Conservation (phyloP, 179 eudicot genomes). For the Patellifolia procumbens region DNA sequence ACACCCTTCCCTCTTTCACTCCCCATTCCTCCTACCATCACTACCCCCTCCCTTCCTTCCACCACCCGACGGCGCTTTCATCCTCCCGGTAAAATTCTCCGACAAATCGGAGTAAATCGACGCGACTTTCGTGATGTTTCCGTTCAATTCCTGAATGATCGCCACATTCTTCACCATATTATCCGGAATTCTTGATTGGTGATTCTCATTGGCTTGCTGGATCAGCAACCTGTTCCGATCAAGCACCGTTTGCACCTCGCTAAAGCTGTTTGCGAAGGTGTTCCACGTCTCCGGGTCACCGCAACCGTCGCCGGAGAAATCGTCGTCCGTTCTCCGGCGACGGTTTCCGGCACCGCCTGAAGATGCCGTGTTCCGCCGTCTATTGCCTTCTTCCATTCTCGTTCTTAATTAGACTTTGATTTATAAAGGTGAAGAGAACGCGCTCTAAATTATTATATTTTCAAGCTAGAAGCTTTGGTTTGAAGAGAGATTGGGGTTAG, state of each 20-base stretch:
- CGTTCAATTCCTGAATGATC: conserved; percentile 74
- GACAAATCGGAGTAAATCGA: conserved; percentile 65
- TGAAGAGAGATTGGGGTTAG: background rate
- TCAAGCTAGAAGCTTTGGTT: conserved; percentile 2
- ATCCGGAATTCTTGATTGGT: conserved; percentile 63
- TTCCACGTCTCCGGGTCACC: conserved; percentile 42
- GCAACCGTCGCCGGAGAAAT: conserved; percentile 8
- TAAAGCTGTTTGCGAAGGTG: conserved; percentile 50
- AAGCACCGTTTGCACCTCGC: conserved; percentile 65
- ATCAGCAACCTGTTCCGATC: conserved; percentile 72
- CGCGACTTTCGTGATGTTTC: conserved; percentile 65
- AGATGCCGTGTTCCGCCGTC: background rate
- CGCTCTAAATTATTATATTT: no score
- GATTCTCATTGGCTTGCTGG: conserved; percentile 79
- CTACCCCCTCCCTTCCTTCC: conserved; percentile 20
- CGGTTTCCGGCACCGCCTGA: conserved; percentile 19
- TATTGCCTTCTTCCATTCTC: conserved; percentile 30
- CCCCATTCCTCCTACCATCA: background rate
- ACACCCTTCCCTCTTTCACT: background rate
- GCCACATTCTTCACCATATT: conserved; percentile 66
- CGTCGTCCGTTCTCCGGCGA: conserved; percentile 6
- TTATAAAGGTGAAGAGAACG: no score
- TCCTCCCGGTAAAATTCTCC: conserved; percentile 27
- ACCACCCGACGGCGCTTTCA: background rate
- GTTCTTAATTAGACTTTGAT: no score